Base-by-base conservation (phyloP, 306 rosid genomes). In the Bauhinia variegata region DNA sequence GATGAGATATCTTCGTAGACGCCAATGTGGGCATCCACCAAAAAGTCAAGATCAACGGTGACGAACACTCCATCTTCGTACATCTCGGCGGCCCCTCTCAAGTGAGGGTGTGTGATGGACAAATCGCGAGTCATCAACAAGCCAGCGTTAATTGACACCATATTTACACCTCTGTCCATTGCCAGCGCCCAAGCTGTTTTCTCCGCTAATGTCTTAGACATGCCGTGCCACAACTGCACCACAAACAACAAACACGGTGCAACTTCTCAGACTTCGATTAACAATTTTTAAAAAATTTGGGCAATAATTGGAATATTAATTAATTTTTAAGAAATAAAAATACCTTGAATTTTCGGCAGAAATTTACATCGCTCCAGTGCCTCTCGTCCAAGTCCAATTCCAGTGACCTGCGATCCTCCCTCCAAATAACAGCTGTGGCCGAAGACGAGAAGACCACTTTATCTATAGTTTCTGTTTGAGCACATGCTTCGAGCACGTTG, bases 31-130 rank as follows among this genome's bases (percentile, higher is more conserved):
- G 96, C 84, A 32, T 87, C 87, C 19, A 79, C 91, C 73, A 85
- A 47, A 74, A 82, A 89, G 7, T 33, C 37, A 1, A 82, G 54
- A 79, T 89, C 98, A 31, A 87, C 96, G 71, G 96, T 85, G 30
- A 89, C 96, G 1, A 92, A 83, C 36, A 86, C 79, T 0, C 96
- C 98, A 14, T 86, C 92, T 55, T 89, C 91, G 74, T 92, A 92
- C 98, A 92, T 89, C 87, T 92, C 96, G 7, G 96, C 98, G 12
- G 98, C 98, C 13, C 98, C 98, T 69, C 90, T 87, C 19, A 92
- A 13, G 55, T 92, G 84, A 0, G 96, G 95, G 70, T 72, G 52
- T 12, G 44, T 76, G 18, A 89, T 71, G 12, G 89, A 73, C 37
- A 92, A 72, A 67, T 85, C 89, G 1, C 69, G 68, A 10, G 63